These are phyloP conservation scores for Diospyros kaki DNA, from an alignment of 148 eudicot species.

Conservation along the genomic window DNA sequence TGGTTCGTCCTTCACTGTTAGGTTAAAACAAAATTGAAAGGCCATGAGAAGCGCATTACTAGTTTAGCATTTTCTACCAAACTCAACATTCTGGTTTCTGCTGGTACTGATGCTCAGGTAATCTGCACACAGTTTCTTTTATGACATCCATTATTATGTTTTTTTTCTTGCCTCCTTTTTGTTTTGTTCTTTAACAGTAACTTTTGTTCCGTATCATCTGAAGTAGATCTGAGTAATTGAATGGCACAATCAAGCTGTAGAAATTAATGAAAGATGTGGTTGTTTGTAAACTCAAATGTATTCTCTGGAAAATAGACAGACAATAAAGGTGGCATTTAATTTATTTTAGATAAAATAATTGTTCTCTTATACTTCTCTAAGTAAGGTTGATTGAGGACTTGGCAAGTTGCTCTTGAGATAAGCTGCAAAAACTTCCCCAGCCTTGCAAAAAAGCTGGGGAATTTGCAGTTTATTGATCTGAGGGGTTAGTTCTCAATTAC, in stretches of 20 bases:
- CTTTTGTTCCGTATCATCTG: not conserved
- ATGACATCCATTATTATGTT: not conserved
- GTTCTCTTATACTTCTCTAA: too few species aligned
- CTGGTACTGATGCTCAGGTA: conserved; percentile 84
- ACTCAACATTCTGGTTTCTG: conserved; percentile 59
- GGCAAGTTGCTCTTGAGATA: too few species aligned
- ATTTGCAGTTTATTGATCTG: too few species aligned
- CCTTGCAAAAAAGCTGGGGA: too few species aligned
- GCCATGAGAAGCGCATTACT: conserved; percentile 67
- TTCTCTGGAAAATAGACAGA: too few species aligned
- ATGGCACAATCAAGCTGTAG: not conserved
- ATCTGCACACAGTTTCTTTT: not conserved
- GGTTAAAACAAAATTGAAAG: conserved; percentile 68
- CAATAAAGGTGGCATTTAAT: too few species aligned
- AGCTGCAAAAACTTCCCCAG: too few species aligned
- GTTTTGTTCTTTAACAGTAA: not conserved
- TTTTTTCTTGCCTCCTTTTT: not conserved
- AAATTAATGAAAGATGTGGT: not conserved
- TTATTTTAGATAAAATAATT: too few species aligned
- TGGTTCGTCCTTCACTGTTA: conserved; percentile 10
- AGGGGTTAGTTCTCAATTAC: too few species aligned
- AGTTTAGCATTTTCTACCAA: conserved; percentile 65
- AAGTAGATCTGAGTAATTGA: not conserved
- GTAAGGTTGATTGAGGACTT: too few species aligned
- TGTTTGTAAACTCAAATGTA: too few species aligned